These are phyloP conservation scores for Botrytis fabae DNA, from an alignment of 2,329 filamentous ascomycete species.

Conservation along the genomic window DNA sequence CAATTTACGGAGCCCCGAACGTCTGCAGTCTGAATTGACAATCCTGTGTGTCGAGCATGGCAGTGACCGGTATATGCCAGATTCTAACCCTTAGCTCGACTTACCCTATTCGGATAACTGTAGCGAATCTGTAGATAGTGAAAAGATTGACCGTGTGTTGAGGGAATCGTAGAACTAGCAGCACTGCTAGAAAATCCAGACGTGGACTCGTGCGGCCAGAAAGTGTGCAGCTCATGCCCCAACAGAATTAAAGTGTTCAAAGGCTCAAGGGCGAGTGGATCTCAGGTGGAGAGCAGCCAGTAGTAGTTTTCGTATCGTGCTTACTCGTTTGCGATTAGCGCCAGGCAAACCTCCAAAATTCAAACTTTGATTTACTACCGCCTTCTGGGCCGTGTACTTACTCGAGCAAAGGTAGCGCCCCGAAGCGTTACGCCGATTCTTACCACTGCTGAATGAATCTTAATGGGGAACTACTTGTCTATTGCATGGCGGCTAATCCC, in stretches of 20 bases:
- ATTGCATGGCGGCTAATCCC: neutral
- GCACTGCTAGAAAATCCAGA: neutral
- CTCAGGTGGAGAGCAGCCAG: neutral
- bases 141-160: neutral
- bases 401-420: neutral
- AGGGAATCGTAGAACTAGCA: neutral
- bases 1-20: neutral
- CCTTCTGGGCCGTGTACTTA: neutral
- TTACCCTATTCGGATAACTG: neutral
- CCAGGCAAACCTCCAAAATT: neutral
- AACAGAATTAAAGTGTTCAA: neutral
- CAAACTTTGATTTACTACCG: neutral
- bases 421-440: conserved; percentile 14
- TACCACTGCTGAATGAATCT: neutral
- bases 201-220: neutral
- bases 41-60: neutral
- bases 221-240: neutral
- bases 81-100: neutral
- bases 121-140: neutral
- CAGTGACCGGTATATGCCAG: neutral
- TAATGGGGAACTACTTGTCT: neutral
- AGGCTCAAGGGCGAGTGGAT: conserved; percentile 1
- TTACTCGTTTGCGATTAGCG: conserved; percentile 10
- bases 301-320: neutral
- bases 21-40: neutral